phyloP scores from a whole-genome alignment of 1,284 basidiomycete species.

The Ganoderma lingzhi region DNA sequence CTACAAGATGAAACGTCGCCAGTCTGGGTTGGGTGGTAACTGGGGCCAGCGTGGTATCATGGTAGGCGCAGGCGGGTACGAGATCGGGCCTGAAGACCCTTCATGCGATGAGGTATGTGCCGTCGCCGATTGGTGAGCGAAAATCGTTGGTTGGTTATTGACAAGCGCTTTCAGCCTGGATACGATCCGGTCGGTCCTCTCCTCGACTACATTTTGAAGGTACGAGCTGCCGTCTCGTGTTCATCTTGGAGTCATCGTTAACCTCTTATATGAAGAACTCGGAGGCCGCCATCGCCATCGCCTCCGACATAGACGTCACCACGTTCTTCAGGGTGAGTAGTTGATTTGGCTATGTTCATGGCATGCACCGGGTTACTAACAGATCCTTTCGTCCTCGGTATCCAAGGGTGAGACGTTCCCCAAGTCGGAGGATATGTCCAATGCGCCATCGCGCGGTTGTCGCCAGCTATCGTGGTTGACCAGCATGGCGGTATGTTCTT shows the following conservation, averaged over 20 bases:
- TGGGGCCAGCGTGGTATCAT: too few species aligned
- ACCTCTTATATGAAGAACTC: neutral
- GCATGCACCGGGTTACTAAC: too few species aligned
- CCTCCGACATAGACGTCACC: slow-evolving; percentile 8
- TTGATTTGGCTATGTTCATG: too few species aligned
- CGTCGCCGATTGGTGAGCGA: neutral
- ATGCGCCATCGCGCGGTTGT: neutral
- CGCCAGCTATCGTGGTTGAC: slow-evolving; percentile 9
- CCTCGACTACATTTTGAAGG: slow-evolving; percentile 18
- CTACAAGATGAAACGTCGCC: slow-evolving; percentile 33
- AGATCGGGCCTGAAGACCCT: too few species aligned
- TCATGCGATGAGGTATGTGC: neutral
- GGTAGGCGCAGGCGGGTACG: too few species aligned
- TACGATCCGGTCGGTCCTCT: slow-evolving; percentile 17
- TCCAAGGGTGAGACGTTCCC: slow-evolving; percentile 7
- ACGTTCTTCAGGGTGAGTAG: slow-evolving; percentile 19
- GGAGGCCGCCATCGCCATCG: neutral
- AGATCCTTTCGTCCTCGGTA: too few species aligned
- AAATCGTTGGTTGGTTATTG: neutral
- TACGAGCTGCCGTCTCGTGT: neutral
- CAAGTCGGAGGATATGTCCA: neutral
- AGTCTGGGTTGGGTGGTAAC: too few species aligned
- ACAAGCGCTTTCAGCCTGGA: neutral
- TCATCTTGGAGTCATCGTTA: neutral
- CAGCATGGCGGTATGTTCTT: slow-evolving; percentile 7